Evolutionary conservation across 2,329 filamentous ascomycete species (phyloP).

Genomic region (Aspergillus carbonarius): DNA sequence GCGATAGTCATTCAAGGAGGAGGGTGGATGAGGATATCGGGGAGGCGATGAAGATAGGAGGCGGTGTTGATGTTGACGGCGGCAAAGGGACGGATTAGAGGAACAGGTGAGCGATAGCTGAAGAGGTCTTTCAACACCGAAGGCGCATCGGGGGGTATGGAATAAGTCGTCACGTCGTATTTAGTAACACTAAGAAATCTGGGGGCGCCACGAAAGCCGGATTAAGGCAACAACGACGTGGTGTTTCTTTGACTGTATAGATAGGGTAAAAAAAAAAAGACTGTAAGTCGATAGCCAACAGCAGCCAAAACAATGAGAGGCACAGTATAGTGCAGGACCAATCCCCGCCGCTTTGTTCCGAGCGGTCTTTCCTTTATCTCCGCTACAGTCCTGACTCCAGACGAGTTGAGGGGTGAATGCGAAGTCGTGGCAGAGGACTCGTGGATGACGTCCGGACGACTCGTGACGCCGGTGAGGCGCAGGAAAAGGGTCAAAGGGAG

Average conservation of each 20-base stretch:
- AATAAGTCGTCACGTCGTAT: not conserved
- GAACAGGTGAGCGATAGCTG: not conserved
- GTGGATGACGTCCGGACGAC: constrained; percentile 23
- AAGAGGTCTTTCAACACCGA: constrained; percentile 2
- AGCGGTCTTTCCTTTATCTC: not conserved
- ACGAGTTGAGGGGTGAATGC: constrained; percentile 6
- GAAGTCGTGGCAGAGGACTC: constrained; percentile 11
- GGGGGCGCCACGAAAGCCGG: constrained; percentile 10
- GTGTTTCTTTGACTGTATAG: constrained; percentile 15
- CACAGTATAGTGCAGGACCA: not conserved
- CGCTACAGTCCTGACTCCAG: not conserved
- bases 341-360: not conserved
- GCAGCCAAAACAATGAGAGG: constrained; percentile 1
- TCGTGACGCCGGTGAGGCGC: constrained; percentile 25
- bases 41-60: constrained; percentile 3
- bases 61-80: not conserved
- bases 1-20: not conserved
- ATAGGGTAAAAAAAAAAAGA: constrained; percentile 2
- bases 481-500: constrained; percentile 19
- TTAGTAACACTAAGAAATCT: not conserved
- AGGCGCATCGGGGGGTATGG: constrained; percentile 16
- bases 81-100: not conserved
- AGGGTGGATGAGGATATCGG: not conserved
- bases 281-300: not conserved
- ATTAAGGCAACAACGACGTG: constrained; percentile 18